phyloP scores from a whole-genome alignment of 2,329 filamentous ascomycete species.

The Didymella arachidicola region DNA sequence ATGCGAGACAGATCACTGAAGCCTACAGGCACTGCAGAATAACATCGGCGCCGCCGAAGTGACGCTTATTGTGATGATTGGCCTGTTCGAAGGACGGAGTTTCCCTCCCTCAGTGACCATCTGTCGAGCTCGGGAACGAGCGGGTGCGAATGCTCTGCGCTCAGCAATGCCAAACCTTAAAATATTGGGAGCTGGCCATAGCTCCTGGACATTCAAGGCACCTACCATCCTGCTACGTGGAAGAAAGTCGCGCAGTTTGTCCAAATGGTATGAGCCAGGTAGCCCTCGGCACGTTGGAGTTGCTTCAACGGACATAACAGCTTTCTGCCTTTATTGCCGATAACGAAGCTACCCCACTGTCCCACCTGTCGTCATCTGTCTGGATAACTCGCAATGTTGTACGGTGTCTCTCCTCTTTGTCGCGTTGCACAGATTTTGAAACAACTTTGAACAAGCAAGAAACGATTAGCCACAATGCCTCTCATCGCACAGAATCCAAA shows the following conservation, averaged over 20 bases:
- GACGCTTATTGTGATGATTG: background rate
- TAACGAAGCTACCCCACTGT: slow-evolving; percentile 15
- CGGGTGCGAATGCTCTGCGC: background rate
- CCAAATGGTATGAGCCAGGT: background rate
- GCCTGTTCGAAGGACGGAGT: background rate
- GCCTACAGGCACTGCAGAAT: background rate
- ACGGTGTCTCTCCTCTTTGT: slow-evolving; percentile 1
- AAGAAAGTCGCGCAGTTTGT: background rate
- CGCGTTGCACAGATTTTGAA: slow-evolving; percentile 11
- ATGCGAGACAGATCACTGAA: background rate
- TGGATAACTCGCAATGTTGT: slow-evolving; percentile 14
- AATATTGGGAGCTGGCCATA: background rate
- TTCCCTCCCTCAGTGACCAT: background rate
- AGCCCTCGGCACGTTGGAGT: background rate
- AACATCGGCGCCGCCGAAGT: background rate
- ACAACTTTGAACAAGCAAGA: slow-evolving; percentile 1
- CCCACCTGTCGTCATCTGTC: slow-evolving; percentile 19
- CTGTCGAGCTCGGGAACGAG: background rate
- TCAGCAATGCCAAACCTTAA: background rate
- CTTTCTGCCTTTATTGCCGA: slow-evolving; percentile 7
- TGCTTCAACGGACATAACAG: slow-evolving; percentile 14
- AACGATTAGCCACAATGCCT: slow-evolving; percentile 30
- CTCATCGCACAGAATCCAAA: slow-evolving; percentile 55
- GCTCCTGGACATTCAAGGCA: background rate
- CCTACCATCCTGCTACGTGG: background rate